phyloP scores from a whole-genome alignment of 176 grass and related monocot genomes.

The Bolboschoenus planiculmis region DNA sequence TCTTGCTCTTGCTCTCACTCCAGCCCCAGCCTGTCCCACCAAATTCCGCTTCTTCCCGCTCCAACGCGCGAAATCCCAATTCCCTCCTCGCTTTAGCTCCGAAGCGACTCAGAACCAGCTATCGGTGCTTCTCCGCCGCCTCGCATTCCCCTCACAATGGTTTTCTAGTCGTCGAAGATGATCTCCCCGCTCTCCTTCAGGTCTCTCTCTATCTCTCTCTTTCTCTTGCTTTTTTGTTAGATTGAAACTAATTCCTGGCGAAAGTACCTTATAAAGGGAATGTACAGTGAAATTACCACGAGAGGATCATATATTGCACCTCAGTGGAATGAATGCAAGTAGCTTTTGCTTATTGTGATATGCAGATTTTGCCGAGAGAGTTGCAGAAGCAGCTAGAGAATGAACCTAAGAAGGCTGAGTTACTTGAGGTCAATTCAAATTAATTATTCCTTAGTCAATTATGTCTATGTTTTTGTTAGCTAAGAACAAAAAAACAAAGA shows the following conservation, averaged over 20 bases:
- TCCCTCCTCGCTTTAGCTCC: background rate
- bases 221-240: too few relatives aligned
- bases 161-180: conserved; percentile 64
- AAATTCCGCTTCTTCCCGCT: conserved; percentile 19
- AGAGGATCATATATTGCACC: background rate
- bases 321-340: background rate
- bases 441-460: background rate
- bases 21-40: conserved; percentile 14
- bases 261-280: background rate
- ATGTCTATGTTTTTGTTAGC: background rate
- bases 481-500: background rate
- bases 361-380: conserved; percentile 80
- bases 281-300: background rate
- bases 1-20: conserved; percentile 17
- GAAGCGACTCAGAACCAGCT: background rate
- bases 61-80: background rate
- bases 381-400: conserved; percentile 64
- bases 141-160: conserved; percentile 18
- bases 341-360: background rate
- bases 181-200: conserved; percentile 65
- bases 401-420: conserved; percentile 77
- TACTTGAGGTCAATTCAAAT: conserved; percentile 63
- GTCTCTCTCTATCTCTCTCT: conserved; percentile 11
- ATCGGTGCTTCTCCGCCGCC: conserved; percentile 22
- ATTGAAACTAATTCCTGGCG: too few relatives aligned